Base-by-base conservation (phyloP, 257 asterid species). In the Solanum pennellii region DNA sequence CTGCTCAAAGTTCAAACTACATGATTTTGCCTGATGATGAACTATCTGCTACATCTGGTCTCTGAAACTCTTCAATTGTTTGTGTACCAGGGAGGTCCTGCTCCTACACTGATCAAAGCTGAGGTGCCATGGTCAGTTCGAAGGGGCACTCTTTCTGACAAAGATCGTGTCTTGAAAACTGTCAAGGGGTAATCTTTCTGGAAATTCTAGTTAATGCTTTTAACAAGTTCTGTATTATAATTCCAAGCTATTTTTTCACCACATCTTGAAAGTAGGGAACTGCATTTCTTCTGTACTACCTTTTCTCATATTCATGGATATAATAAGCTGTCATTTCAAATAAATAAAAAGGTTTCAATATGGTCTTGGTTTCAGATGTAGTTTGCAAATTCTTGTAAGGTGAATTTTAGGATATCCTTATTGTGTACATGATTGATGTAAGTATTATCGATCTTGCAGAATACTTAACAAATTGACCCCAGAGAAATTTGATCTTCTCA, bases 81-180 rank as follows among this genome's bases (percentile, higher is more conserved):
- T 69, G n/a, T 87, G 91, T 75, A 84, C 87, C 93, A 96, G 99
- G 94, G 91, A 41, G 92, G 92, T 42, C 90, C 88, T 82, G 80
- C 83, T 59, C 60, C 83, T 42, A 49, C 90, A 49, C 85, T 88
- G 41, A 62, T 85, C 85, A 88, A 84, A 65, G 90, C 90, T 85
- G 90, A 88, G 52, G 86, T 39, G 49, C 90, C 90, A 45, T 88
- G 88, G 90, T 88, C 90, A 20, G 88, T 66, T 52, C 62, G 15
- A 76, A 74, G 88, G 77, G 88, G 90, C 39, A 45, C 39, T 15
- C 85, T 88, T 49, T 83, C 90, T 31, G 87, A 88, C 21, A 84
- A 88, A 44, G 90, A n/a, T 23, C 90, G 90, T 12, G 90, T 88
- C 56, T 44, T 88, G 86, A 88, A 83, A 45, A 84, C 87, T 62